A percentile compares a stretch with the other conserved stretches of the same genome.
phyloP scores from a whole-genome alignment of 306 rosid genomes.

The Vigna mungo region DNA sequence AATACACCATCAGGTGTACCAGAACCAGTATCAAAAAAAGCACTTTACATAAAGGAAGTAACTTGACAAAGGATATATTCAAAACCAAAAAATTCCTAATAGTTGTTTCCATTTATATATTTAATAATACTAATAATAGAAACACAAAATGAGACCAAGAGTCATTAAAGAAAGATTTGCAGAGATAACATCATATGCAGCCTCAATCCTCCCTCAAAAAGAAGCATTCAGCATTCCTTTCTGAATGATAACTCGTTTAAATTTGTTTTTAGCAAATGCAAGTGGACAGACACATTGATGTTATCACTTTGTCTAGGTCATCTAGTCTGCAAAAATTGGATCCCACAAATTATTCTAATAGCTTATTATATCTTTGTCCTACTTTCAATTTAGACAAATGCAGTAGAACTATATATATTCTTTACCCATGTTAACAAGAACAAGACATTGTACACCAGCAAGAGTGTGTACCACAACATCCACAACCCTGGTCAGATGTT shows the following conservation, averaged over 20 bases:
- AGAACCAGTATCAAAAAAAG: neutral
- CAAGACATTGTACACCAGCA: neutral
- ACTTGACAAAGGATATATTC: constrained; percentile 4
- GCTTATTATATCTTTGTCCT: neutral
- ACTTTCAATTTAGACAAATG: constrained; percentile 20
- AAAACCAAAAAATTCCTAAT: neutral
- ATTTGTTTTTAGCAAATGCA: neutral
- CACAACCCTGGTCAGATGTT: neutral
- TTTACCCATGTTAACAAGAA: neutral
- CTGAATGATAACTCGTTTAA: neutral
- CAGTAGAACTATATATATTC: neutral
- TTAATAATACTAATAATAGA: neutral
- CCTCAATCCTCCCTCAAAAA: constrained; percentile 25
- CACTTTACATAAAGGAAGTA: neutral
- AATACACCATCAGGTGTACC: neutral
- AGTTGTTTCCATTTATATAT: neutral
- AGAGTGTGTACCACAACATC: neutral
- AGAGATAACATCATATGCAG: constrained; percentile 8
- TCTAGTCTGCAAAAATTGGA: neutral
- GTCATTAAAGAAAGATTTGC: neutral
- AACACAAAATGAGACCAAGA: constrained; percentile 10
- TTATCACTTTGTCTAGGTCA: neutral
- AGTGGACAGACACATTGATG: neutral
- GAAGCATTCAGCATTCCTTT: neutral
- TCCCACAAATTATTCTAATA: neutral